A percentile compares a stretch with the other conserved stretches of the same genome.
These are phyloP conservation scores for Metarhizium robertsii DNA, from an alignment of 2,329 filamentous ascomycete genomes.

Conservation along the genomic window DNA sequence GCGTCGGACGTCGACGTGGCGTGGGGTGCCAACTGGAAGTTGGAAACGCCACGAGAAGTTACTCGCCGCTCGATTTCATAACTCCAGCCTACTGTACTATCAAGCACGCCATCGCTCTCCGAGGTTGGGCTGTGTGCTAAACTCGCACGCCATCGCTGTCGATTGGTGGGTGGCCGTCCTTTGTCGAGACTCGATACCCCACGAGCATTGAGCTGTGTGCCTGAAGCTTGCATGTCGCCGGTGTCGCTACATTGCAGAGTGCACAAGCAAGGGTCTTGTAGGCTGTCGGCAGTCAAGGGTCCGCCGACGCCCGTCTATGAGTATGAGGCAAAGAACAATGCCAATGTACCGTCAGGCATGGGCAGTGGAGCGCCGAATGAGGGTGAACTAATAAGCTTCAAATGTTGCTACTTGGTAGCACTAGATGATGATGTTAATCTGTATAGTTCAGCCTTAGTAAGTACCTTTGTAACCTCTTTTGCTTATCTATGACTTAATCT, in stretches of 20 bases:
- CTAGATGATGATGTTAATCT: no score
- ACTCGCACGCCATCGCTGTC: neutral
- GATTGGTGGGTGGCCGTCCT: neutral
- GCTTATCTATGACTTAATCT: no score
- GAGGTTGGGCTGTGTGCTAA: neutral
- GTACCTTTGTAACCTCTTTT: no score
- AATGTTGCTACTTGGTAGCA: no score
- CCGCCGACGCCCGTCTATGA: neutral
- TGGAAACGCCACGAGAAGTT: no score
- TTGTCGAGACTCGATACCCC: neutral
- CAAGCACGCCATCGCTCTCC: constrained; percentile 8
- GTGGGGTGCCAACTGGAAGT: no score
- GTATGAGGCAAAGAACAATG: neutral
- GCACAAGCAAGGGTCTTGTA: neutral
- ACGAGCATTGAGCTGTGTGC: neutral
- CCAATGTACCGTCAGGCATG: no score
- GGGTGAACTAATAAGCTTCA: no score
- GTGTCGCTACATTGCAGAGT: neutral
- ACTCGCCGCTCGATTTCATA: no score
- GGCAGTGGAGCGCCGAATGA: no score
- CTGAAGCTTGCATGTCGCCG: neutral
- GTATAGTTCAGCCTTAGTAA: no score
- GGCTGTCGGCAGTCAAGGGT: neutral
- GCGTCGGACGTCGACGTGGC: neutral
- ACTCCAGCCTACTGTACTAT: neutral